Conservation (phyloP, 345 rosid species). For the Brassica nigra region DNA sequence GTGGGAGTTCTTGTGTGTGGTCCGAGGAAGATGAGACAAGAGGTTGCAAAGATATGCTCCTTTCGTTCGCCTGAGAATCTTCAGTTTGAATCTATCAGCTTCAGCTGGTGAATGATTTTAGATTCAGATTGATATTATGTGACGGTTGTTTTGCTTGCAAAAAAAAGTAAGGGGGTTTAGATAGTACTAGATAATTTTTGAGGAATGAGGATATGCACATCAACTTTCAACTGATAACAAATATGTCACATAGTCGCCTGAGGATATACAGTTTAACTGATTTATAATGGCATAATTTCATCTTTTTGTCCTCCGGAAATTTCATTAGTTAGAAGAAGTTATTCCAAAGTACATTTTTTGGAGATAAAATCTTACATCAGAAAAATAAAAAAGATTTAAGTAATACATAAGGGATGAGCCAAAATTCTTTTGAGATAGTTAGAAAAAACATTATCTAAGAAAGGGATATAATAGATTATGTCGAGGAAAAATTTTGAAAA, state of each 20-base stretch:
- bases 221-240: neutral
- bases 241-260: neutral
- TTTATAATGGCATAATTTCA: neutral
- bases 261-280: neutral
- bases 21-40: conserved; percentile 69
- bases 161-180: neutral
- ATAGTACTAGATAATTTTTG: neutral
- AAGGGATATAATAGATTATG: too few relatives aligned
- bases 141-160: neutral
- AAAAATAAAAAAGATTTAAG: too few relatives aligned
- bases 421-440: too few relatives aligned
- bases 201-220: neutral
- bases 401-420: too few relatives aligned
- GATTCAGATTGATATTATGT: neutral
- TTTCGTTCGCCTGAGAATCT: conserved; percentile 54
- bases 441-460: too few relatives aligned
- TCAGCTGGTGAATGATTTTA: conserved; percentile 56
- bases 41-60: conserved; percentile 64
- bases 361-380: too few relatives aligned
- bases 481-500: too few relatives aligned
- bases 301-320: neutral
- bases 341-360: neutral
- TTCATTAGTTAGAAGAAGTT: neutral
- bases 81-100: conserved; percentile 76
- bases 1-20: conserved; percentile 80